Conservation (phyloP, 805 yeast species). For the Teunomyces tritomae region DNA sequence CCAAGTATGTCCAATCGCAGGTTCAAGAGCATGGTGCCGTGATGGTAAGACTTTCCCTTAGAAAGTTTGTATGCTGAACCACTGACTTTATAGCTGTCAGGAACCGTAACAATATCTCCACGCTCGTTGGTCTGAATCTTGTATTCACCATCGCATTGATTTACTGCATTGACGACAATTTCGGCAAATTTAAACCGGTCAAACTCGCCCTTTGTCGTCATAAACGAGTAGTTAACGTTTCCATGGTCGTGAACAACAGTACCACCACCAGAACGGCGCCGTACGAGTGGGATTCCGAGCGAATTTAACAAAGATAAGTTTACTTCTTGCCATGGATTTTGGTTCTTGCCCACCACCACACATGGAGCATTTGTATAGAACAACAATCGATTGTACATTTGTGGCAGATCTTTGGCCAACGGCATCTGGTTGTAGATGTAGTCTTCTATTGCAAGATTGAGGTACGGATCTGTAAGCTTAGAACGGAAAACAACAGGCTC, state of each 20-base stretch:
- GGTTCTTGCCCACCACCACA: constrained; percentile 94
- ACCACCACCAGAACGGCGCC: constrained; percentile 94
- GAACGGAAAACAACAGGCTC: constrained; percentile 61
- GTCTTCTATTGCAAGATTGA: constrained; percentile 81
- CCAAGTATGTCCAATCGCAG: constrained; percentile 61
- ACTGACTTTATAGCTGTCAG: constrained; percentile 56
- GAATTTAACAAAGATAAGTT: constrained; percentile 54
- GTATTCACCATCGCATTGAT: constrained; percentile 13
- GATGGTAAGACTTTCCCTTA: constrained; percentile 82
- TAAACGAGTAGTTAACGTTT: constrained; percentile 80
- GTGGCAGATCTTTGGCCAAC: constrained; percentile 11
- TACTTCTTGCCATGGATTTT: constrained; percentile 89
- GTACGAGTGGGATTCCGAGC: constrained; percentile 59
- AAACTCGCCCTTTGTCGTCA: constrained; percentile 67
- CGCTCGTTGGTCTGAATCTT: constrained; percentile 59
- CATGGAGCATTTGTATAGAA: constrained; percentile 79
- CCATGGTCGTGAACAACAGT: constrained; percentile 94
- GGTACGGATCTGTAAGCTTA: constrained; percentile 58
- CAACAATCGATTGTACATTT: constrained; percentile 52
- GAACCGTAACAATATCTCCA: constrained; percentile 67
- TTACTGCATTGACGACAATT: constrained; percentile 37
- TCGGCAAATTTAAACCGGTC: constrained; percentile 54
- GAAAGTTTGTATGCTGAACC: constrained; percentile 93
- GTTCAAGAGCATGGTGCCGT: constrained; percentile 87
- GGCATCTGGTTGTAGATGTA: constrained; percentile 70